These are phyloP conservation scores for Pulveroboletus sp. DNA, from an alignment of 768 basidiomycete genomes.

Conservation along the genomic window DNA sequence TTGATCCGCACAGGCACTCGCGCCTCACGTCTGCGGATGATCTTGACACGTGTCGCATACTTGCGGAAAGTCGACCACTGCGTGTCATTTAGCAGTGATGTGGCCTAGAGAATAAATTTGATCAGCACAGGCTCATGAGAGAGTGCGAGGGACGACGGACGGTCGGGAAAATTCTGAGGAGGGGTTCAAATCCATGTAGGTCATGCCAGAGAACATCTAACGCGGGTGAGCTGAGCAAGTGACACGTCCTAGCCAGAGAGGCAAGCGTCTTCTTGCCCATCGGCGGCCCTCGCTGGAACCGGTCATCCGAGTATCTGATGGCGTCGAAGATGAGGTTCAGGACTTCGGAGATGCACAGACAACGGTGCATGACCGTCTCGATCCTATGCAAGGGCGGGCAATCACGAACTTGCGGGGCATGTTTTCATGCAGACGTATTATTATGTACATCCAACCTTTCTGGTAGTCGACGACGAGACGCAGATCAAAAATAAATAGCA, in stretches of 20 bases:
- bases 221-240: slow-evolving; percentile 10
- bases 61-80: slow-evolving; percentile 16
- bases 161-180: slow-evolving; percentile 3
- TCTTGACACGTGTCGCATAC: slow-evolving; percentile 23
- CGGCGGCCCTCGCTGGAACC: not conserved
- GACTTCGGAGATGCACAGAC: slow-evolving; percentile 11
- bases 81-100: slow-evolving; percentile 2
- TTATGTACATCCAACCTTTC: too few species aligned
- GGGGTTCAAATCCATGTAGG: slow-evolving; percentile 7
- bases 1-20: not conserved
- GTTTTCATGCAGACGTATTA: not conserved
- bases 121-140: not conserved
- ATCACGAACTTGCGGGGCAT: not conserved
- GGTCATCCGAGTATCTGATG: not conserved
- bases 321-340: slow-evolving; percentile 5
- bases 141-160: not conserved
- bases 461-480: too few species aligned
- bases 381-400: not conserved
- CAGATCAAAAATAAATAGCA: slow-evolving; percentile 19
- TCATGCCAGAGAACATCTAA: slow-evolving; percentile 13
- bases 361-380: slow-evolving; percentile 36
- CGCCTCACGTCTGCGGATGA: slow-evolving; percentile 2
- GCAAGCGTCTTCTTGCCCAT: slow-evolving; percentile 3
- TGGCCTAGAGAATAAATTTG: not conserved
- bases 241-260: slow-evolving; percentile 12